Conservation (phyloP, 1,284 basidiomycete species). For the Chondrostereum purpureum region DNA sequence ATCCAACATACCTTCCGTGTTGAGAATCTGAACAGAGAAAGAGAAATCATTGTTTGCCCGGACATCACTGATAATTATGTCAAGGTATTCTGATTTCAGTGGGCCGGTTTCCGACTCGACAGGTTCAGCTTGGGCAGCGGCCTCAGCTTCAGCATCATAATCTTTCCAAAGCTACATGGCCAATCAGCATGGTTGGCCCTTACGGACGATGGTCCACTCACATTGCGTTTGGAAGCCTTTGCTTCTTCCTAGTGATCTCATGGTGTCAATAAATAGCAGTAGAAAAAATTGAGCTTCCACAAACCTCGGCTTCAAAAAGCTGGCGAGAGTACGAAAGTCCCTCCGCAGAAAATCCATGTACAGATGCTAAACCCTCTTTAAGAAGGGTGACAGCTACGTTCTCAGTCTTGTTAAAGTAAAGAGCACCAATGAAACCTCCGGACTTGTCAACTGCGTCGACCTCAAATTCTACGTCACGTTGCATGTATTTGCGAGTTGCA, state of each 20-base stretch:
- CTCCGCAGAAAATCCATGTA: slow-evolving; percentile 88
- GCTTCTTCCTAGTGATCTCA: slow-evolving; percentile 62
- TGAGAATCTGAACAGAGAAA: slow-evolving; percentile 91
- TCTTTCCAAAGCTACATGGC: slow-evolving; percentile 71
- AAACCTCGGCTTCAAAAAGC: slow-evolving; percentile 79
- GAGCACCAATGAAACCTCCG: slow-evolving; percentile 90
- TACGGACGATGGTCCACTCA: slow-evolving; percentile 30
- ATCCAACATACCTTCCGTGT: slow-evolving; percentile 63
- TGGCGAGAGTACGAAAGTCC: slow-evolving; percentile 71
- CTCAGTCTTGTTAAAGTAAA: slow-evolving; percentile 81
- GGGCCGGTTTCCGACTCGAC: slow-evolving; percentile 43
- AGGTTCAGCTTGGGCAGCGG: slow-evolving; percentile 38
- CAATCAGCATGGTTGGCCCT: slow-evolving; percentile 2
- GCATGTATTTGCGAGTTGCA: slow-evolving; percentile 77
- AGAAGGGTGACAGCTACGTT: slow-evolving; percentile 83
- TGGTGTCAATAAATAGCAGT: slow-evolving; percentile 1
- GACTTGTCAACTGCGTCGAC: slow-evolving; percentile 89
- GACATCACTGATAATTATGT: slow-evolving; percentile 89
- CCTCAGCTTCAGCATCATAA: slow-evolving; percentile 65
- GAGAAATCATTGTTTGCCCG: slow-evolving; percentile 68
- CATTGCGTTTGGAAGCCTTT: slow-evolving; percentile 72
- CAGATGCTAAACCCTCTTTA: slow-evolving; percentile 80
- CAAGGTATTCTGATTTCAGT: slow-evolving; percentile 79
- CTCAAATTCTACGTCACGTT: slow-evolving; percentile 92
- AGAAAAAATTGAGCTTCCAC: slow-evolving; percentile 12